A percentile compares a stretch with the other conserved stretches of the same genome.
Evolutionary conservation across 352 stramenopile species (phyloP).

Genomic region (Phytophthora litchii): DNA sequence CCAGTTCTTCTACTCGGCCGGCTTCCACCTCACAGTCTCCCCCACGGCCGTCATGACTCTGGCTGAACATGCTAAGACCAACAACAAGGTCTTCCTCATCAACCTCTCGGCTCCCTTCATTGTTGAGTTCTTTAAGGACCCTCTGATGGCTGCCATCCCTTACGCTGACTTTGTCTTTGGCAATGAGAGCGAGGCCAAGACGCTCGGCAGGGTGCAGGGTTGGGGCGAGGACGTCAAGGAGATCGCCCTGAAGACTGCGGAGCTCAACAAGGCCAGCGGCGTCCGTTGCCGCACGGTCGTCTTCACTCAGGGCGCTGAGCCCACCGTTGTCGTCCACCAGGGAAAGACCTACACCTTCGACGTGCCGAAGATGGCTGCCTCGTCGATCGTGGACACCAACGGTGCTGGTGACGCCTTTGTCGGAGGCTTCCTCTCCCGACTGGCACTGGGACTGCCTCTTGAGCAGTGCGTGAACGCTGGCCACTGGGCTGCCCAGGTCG

Average conservation of each 20-base stretch:
- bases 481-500: conserved; percentile 96
- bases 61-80: conserved; percentile 92
- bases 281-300: conserved; percentile 94
- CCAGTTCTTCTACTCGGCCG: conserved; percentile 97
- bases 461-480: conserved; percentile 96
- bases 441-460: conserved; percentile 87
- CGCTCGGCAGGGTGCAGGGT: conserved; percentile 92
- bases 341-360: conserved; percentile 93
- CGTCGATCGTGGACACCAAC: conserved; percentile 98
- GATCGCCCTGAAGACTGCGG: conserved; percentile 94
- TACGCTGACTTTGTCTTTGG: conserved; percentile 99
- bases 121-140: conserved; percentile 98
- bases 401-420: conserved; percentile 99
- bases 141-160: conserved; percentile 92
- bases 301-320: conserved; percentile 97
- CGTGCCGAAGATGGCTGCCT: conserved; percentile 88
- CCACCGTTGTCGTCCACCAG: conserved; percentile 96
- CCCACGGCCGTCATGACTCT: conserved; percentile 92
- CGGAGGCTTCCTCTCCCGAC: conserved; percentile 96
- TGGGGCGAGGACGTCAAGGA: conserved; percentile 89
- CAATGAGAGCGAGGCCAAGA: conserved; percentile 98
- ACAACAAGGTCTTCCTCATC: conserved; percentile 96
- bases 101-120: conserved; percentile 99
- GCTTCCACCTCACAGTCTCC: conserved; percentile 99
- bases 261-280: conserved; percentile 94